These are phyloP conservation scores for Thermomyces lanuginosus DNA, from an alignment of 2,329 filamentous ascomycete species.

Conservation along the genomic window DNA sequence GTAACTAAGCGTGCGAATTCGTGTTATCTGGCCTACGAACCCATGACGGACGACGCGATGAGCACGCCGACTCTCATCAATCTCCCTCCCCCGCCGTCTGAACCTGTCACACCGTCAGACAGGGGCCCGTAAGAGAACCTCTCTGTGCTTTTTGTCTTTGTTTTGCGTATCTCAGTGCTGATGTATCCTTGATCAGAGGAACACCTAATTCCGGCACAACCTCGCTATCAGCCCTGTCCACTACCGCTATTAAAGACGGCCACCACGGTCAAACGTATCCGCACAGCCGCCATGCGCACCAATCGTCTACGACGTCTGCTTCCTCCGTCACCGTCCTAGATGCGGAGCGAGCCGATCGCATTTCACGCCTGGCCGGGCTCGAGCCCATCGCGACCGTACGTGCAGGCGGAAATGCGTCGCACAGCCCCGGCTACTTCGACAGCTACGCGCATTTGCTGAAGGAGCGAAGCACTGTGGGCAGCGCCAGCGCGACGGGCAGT, in stretches of 20 bases:
- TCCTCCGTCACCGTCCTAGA: slow-evolving; percentile 60
- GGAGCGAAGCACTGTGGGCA: slow-evolving; percentile 79
- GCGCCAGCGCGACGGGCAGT: slow-evolving; percentile 66
- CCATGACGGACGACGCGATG: slow-evolving; percentile 11
- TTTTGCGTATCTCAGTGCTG: neutral
- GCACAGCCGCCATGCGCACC: slow-evolving; percentile 36
- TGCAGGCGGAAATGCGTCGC: slow-evolving; percentile 17
- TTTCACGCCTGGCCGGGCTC: slow-evolving; percentile 83
- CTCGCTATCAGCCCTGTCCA: slow-evolving; percentile 78
- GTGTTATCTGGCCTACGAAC: too few relatives aligned
- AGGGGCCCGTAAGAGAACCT: slow-evolving; percentile 53
- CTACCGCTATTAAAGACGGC: slow-evolving; percentile 90
- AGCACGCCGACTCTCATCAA: slow-evolving; percentile 58
- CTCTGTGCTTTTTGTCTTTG: slow-evolving; percentile 8
- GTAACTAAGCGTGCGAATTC: too few relatives aligned
- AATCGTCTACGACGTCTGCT: slow-evolving; percentile 40
- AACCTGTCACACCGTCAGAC: slow-evolving; percentile 74
- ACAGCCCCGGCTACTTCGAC: slow-evolving; percentile 17
- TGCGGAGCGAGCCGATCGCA: slow-evolving; percentile 84
- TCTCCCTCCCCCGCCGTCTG: slow-evolving; percentile 64
- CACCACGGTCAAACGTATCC: slow-evolving; percentile 65
- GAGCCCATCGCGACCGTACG: slow-evolving; percentile 71
- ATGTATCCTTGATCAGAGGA: slow-evolving; percentile 40
- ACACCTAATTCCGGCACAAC: slow-evolving; percentile 88
- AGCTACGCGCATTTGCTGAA: slow-evolving; percentile 35